A percentile compares a stretch with the other conserved stretches of the same genome.
phyloP scores from a whole-genome alignment of 2,329 filamentous ascomycete genomes.

The Pseudogymnoascus sp. region DNA sequence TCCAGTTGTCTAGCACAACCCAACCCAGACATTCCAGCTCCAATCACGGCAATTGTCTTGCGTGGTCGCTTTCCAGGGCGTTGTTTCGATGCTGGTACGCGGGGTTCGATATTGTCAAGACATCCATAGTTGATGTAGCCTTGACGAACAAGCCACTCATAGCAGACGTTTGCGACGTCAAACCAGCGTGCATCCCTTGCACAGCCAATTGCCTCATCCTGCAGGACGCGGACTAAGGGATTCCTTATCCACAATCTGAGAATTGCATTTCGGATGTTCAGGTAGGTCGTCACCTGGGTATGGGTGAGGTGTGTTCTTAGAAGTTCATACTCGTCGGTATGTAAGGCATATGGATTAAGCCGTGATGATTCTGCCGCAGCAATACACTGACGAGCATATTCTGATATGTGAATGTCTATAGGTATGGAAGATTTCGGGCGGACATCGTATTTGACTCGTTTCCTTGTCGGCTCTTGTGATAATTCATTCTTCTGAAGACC shows the following conservation, averaged over 20 bases:
- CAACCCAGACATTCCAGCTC: slow-evolving; percentile 88
- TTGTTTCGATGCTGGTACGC: slow-evolving; percentile 30
- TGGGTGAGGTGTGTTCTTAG: slow-evolving; percentile 77
- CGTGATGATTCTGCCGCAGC: slow-evolving; percentile 82
- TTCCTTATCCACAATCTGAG: slow-evolving; percentile 83
- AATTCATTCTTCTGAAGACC: slow-evolving; percentile 26
- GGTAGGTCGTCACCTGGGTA: slow-evolving; percentile 84
- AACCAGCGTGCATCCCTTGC: slow-evolving; percentile 84
- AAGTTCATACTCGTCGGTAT: slow-evolving; percentile 75
- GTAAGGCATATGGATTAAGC: slow-evolving; percentile 81
- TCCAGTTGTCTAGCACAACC: slow-evolving; percentile 89
- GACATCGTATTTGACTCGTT: slow-evolving; percentile 47
- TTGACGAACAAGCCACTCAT: slow-evolving; percentile 82
- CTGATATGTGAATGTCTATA: slow-evolving; percentile 58
- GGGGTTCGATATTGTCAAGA: slow-evolving; percentile 52
- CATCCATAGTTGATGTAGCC: slow-evolving; percentile 98
- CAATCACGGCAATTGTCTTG: slow-evolving; percentile 78
- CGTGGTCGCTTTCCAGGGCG: slow-evolving; percentile 40
- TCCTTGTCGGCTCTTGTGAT: slow-evolving; percentile 24
- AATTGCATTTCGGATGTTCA: slow-evolving; percentile 94
- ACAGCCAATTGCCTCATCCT: slow-evolving; percentile 83
- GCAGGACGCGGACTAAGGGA: slow-evolving; percentile 71
- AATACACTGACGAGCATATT: slow-evolving; percentile 89
- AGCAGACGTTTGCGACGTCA: slow-evolving; percentile 77
- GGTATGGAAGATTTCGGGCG: slow-evolving; percentile 80